Evolutionary conservation across 2,329 filamentous ascomycete species (phyloP), one percentile per base, ranked within the genome.

Genomic region (Myriosclerotinia curreyana): DNA sequence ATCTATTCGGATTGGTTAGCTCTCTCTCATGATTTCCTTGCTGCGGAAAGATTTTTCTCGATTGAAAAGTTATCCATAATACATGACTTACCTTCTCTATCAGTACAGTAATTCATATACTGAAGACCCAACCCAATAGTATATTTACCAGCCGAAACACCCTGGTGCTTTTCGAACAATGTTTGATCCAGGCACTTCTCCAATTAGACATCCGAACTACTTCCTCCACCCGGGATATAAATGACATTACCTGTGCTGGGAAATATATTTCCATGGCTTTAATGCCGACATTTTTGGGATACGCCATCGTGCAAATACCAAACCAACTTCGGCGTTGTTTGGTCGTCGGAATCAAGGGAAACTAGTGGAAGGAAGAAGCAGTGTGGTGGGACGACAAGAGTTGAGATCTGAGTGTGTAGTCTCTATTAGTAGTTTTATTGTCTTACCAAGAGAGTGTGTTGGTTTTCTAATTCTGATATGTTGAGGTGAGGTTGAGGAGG

Each of bases 261-360:
- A 92, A 90, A 79, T 95, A 95, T 75, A 95, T 86, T 78, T 94
- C 91, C 78, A 95, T 91, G 88, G 90, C 91, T 82, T 94, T 94
- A 77, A 95, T 92, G 84, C 91, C 91, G 78, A 95, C 88, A 80
- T 93, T 94, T 78, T 92, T 86, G 68, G 91, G 89, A 79, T 89
- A 88, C 15, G 40, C 40, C 40, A 42, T 42, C 6, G 20, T 20
- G 20, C 20, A 20, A 20, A 20, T 22, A 20, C 36, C 11, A 38
- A 8, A 12, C 44, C 20, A n/a, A 20, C 44, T 48, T 48, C 8
- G n/a, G 9, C 20, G n/a, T 9, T 48, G 6, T 20, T 11, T 22
- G 8, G 22, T 48, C 44, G 22, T 48, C 44, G 3, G 28, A 5
- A 6, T 31, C 28, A 31, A 31, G 28, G 5, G 28, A 46, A 22